Evolutionary conservation across 208 protist genomes (phyloP).

Genomic region (Trypanosoma cruzi): DNA sequence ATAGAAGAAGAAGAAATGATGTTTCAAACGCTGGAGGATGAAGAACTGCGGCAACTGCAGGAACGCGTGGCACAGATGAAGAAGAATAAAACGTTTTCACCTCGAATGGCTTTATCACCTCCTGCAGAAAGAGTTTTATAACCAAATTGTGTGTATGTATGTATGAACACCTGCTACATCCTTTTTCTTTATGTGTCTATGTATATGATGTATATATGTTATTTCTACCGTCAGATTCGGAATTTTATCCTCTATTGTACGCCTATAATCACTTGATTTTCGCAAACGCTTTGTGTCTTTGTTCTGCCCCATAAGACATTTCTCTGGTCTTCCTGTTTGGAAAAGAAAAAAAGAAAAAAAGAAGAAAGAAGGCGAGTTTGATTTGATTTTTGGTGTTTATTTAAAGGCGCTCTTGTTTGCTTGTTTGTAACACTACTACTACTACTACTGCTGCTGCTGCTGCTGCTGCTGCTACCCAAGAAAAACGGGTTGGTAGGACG

Average conservation of each 20-base stretch:
- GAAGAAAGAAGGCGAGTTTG: neutral
- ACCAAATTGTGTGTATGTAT: no score
- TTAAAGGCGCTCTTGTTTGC: no score
- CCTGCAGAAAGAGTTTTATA: neutral
- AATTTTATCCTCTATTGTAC: neutral
- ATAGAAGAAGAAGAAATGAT: constrained; percentile 7
- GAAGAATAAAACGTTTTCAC: neutral
- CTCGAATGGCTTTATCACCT: neutral
- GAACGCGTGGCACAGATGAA: constrained; percentile 15
- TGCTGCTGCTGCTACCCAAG: no score
- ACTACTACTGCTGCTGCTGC: no score
- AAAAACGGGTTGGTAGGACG: no score
- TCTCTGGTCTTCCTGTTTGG: neutral
- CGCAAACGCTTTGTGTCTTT: no score
- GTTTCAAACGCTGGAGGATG: constrained; percentile 26
- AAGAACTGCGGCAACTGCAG: constrained; percentile 38
- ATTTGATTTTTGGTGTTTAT: no score
- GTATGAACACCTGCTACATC: neutral
- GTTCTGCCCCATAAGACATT: no score
- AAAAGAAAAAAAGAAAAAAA: neutral
- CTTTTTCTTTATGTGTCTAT: no score
- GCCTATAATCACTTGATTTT: neutral
- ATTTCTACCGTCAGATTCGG: no score
- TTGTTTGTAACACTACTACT: no score
- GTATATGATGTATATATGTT: no score